Evolutionary conservation across 1,284 basidiomycete genomes (phyloP).

Genomic region (Afroboletus lepidellus): DNA sequence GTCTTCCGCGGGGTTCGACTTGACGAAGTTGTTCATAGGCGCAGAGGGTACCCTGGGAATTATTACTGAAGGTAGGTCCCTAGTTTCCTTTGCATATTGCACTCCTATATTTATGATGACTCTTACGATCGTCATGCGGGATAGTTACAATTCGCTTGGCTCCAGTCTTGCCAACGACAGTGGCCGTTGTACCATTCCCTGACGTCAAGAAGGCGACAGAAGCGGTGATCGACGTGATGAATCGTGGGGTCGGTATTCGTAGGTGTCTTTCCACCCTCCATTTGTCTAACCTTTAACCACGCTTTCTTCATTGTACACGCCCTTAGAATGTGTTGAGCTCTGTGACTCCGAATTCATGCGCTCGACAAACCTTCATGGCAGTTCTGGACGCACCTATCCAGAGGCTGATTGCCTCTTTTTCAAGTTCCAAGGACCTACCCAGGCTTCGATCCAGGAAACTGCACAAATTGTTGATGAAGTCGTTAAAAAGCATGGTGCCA

Average conservation of each 20-base stretch:
- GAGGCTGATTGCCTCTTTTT: constrained; percentile 80
- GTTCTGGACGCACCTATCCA: constrained; percentile 58
- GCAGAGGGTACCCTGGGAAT: constrained; percentile 95
- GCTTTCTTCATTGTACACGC: background rate
- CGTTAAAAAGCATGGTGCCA: constrained; percentile 64
- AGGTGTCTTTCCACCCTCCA: constrained; percentile 26
- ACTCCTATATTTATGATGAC: background rate
- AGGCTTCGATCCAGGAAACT: constrained; percentile 60
- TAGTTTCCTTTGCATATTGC: background rate
- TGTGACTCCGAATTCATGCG: constrained; percentile 71
- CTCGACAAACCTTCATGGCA: constrained; percentile 65
- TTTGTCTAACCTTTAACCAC: background rate
- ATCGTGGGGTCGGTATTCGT: constrained; percentile 72
- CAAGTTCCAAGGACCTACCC: constrained; percentile 80
- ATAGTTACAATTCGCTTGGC: constrained; percentile 77
- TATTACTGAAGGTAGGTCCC: constrained; percentile 73
- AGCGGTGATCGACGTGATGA: constrained; percentile 75
- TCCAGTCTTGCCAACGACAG: constrained; percentile 75
- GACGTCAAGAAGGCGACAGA: constrained; percentile 64
- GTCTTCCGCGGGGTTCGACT: constrained; percentile 89
- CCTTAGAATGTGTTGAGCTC: constrained; percentile 73
- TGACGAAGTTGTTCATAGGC: constrained; percentile 90
- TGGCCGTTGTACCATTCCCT: constrained; percentile 70
- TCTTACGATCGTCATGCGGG: constrained; percentile 3
- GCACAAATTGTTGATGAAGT: constrained; percentile 59